phyloP scores from a whole-genome alignment of 495 filamentous ascomycete species.

The Penicillium manginii region DNA sequence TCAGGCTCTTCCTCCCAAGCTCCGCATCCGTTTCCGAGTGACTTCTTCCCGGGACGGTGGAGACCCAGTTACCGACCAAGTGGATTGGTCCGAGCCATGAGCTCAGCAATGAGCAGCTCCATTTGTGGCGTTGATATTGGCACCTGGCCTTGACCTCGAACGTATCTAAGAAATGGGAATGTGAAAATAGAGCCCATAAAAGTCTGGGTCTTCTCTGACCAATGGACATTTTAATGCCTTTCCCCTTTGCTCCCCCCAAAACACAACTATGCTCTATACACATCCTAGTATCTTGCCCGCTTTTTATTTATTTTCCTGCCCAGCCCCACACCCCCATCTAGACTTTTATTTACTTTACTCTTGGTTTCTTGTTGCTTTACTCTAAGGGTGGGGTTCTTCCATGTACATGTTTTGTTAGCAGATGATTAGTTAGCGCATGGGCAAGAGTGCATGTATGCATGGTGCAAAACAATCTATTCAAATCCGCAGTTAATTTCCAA shows the following conservation, averaged over 20 bases:
- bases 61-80: conserved; percentile 82
- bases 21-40: conserved; percentile 85
- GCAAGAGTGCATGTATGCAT: conserved; percentile 19
- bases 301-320: conserved; percentile 14
- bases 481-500: neutral
- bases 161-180: conserved; percentile 5
- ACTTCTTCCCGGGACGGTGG: conserved; percentile 71
- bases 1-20: conserved; percentile 65
- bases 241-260: conserved; percentile 14
- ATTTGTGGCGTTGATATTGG: neutral
- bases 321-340: conserved; percentile 10
- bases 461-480: conserved; percentile 11
- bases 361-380: conserved; percentile 7
- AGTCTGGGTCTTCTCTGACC: conserved; percentile 15
- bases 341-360: conserved; percentile 17
- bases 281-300: conserved; percentile 9
- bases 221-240: conserved; percentile 21
- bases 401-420: conserved; percentile 35
- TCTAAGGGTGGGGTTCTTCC: conserved; percentile 8
- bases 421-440: conserved; percentile 22
- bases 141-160: neutral
- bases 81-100: conserved; percentile 90
- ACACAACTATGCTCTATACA: conserved; percentile 16
- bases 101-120: neutral
- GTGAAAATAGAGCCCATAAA: conserved; percentile 13